Base-by-base conservation (phyloP, 148 eudicot genomes). In the Talinum fruticosum region DNA sequence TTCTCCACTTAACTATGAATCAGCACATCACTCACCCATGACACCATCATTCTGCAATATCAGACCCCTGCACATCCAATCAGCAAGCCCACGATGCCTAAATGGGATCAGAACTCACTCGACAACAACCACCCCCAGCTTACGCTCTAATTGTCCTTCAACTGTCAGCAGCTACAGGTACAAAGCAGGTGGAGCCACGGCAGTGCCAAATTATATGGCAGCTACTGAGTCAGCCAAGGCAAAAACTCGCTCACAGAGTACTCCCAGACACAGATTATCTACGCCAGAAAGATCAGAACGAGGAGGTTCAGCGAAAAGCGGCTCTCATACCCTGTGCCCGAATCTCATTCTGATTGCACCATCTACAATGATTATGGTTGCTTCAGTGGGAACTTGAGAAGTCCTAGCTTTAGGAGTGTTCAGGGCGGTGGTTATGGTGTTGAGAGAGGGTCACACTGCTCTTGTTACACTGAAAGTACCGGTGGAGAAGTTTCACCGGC, bases 191-290 rank as follows among this genome's bases (percentile, higher is more conserved):
- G 76, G 7, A 66, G 66, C 53, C 16, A 44, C 53, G 28, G 76
- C 36, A 36, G 54, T 84, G 7, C 94, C 97, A 4, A 87, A 87
- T 32, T 93, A 93, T 74, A 93, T 93, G 97, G 93, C 93, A 16
- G 92, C 93, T 21, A 93, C 97, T 0, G 92, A 91, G 78, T 93
- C 97, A 23, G 97, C 97, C 15, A 91, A 86, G 82, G 97, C 96
- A 21, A 82, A 87, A 3, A 51, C 80, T 62, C 71, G 79, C 36
- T 86, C 92, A 68, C 96, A 88, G 76, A 90, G 98, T 68, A 85
- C 90, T 8, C 92, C 97, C 0, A 86, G 89, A 73, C 93, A 88
- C 71, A 85, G 97, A 77, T 85, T 88, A 16, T 82, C 87, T 0
- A 90, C 90, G 2, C 88, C 96, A 2, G 95, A 90, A 45, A 89